These are phyloP conservation scores for Russula olivacea DNA, from an alignment of 768 basidiomycete genomes.

Conservation along the genomic window DNA sequence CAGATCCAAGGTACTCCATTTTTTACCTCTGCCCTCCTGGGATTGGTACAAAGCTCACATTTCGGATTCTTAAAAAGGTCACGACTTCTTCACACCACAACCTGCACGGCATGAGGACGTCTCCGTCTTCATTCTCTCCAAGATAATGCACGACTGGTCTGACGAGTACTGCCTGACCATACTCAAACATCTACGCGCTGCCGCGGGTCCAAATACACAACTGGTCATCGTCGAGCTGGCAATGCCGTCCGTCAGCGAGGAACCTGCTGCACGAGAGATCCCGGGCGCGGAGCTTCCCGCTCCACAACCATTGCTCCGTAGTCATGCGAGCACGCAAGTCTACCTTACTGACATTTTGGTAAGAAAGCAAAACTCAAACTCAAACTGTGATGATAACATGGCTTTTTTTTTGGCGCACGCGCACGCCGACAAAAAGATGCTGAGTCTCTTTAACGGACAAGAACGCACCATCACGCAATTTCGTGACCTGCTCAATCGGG, in stretches of 20 bases:
- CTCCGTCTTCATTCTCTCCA: neutral
- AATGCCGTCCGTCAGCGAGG: slow-evolving; percentile 27
- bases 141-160: slow-evolving; percentile 28
- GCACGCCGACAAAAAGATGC: slow-evolving; percentile 1
- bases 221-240: slow-evolving; percentile 29
- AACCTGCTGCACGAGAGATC: slow-evolving; percentile 17
- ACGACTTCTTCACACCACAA: slow-evolving; percentile 8
- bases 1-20: neutral
- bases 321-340: slow-evolving; percentile 6
- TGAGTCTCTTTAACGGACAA: neutral
- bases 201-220: slow-evolving; percentile 26
- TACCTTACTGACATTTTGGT: too few relatives aligned
- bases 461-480: slow-evolving; percentile 6
- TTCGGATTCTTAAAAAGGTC: neutral
- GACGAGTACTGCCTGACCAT: slow-evolving; percentile 27
- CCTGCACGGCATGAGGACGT: neutral
- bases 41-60: neutral
- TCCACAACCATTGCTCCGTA: slow-evolving; percentile 27
- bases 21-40: neutral
- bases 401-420: too few relatives aligned
- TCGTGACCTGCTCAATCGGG: neutral
- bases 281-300: slow-evolving; percentile 18
- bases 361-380: too few relatives aligned
- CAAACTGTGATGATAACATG: too few relatives aligned
- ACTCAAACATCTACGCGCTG: slow-evolving; percentile 4